These are phyloP conservation scores for Hansenula sp. DNA, from an alignment of 1,139 yeast species.

Conservation along the genomic window DNA sequence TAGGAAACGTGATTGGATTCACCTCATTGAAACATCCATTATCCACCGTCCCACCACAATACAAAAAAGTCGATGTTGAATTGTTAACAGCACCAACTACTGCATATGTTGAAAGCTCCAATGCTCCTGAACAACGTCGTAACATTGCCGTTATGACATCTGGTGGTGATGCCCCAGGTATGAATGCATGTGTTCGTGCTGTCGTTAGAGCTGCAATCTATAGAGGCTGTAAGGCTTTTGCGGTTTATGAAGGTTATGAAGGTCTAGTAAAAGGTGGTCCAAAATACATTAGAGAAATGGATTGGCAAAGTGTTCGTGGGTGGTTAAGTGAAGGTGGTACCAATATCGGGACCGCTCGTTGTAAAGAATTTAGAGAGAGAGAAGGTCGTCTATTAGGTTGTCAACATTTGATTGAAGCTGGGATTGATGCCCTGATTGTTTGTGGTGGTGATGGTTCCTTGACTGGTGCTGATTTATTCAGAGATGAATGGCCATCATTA, in stretches of 20 bases:
- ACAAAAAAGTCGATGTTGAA: constrained; percentile 14
- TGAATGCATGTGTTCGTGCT: constrained; percentile 94
- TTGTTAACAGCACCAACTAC: constrained; percentile 14
- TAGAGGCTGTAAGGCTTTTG: constrained; percentile 92
- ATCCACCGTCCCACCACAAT: constrained; percentile 44
- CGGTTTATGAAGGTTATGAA: constrained; percentile 91
- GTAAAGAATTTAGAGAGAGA: constrained; percentile 79
- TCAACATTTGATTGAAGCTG: constrained; percentile 76
- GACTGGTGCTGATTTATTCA: constrained; percentile 94
- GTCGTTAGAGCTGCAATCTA: constrained; percentile 88
- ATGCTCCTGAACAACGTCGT: constrained; percentile 36
- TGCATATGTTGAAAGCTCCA: constrained; percentile 4
- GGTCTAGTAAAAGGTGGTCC: constrained; percentile 86
- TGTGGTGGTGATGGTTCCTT: constrained; percentile 99
- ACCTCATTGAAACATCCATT: constrained; percentile 57
- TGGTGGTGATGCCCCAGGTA: constrained; percentile 99
- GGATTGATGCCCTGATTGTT: constrained; percentile 94
- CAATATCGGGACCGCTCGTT: constrained; percentile 92
- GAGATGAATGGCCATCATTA: constrained; percentile 91
- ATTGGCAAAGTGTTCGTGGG: constrained; percentile 93
- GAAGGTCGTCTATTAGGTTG: constrained; percentile 81
- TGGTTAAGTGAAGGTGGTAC: constrained; percentile 93
- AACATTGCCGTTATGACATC: constrained; percentile 95
- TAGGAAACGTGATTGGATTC: constrained; percentile 67
- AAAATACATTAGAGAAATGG: constrained; percentile 66